Evolutionary conservation across 106 monocot species (phyloP), one percentile per base, ranked within the genome.

Genomic region (Vanilla planifolia): DNA sequence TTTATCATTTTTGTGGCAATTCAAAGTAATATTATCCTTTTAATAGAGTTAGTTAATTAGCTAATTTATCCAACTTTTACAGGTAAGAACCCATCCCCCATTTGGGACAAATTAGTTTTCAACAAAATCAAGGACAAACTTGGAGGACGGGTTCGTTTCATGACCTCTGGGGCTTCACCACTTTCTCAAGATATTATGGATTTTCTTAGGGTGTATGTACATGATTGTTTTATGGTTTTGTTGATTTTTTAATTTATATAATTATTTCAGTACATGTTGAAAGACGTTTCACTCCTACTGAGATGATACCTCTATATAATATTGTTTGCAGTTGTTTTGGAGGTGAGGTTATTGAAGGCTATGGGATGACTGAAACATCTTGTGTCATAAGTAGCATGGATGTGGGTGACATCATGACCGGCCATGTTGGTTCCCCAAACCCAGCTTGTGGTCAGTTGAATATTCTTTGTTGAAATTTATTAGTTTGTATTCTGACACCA

Each of bases 291-390:
- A n/a, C n/a, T n/a, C n/a, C n/a, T n/a, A n/a, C n/a, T n/a, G n/a
- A n/a, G n/a, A n/a, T n/a, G n/a, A n/a, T n/a, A n/a, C n/a, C n/a
- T n/a, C n/a, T n/a, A n/a, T n/a, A n/a, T n/a, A n/a, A n/a, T n/a
- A n/a, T 35, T 28, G 6, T 28, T 67, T 76, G 28, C 71, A 98
- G 96, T 67, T 98, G 96, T 72, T 98, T 91, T 77, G 89, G 90
- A 27, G 66, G 85, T 55, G 48, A 67, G 13, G 48, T 98, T 67
- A 8, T 91, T 58, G 91, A 98, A 87, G 96, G 96, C 39, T 98
- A 98, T 77, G 96, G 96, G 68, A 98, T 98, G 96, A 98, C 96
- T 19, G 96, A 98, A 59, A 85, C 96, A 66, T 81, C 96, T 63
- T 98, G 91, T 80, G 71, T 81, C 42, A 75, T 88, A 56, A 79